Conservation (phyloP, 1,284 basidiomycete species). For the Cryptococcus amylolentus region DNA sequence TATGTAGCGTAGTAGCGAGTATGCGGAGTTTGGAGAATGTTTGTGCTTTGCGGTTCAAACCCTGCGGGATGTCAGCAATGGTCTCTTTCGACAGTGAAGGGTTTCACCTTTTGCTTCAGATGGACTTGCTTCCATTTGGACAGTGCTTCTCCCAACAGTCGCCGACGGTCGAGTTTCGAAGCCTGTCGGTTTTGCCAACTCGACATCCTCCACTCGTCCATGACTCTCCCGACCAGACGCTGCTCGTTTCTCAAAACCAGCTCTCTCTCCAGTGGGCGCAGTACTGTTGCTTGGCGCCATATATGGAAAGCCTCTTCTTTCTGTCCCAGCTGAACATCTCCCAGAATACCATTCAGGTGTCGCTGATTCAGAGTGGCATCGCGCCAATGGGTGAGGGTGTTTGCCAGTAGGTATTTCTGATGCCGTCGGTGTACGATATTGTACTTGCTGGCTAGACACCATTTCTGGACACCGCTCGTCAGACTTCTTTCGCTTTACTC, state of each 20-base stretch:
- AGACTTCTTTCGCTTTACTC: too few relatives aligned
- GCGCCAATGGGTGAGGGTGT: constrained; percentile 4
- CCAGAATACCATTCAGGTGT: neutral
- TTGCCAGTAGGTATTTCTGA: too few relatives aligned
- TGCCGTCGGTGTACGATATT: too few relatives aligned
- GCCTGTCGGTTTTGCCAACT: constrained; percentile 12
- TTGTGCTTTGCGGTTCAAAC: constrained; percentile 6
- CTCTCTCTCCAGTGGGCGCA: constrained; percentile 12
- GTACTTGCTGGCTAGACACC: too few relatives aligned
- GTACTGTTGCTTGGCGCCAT: constrained; percentile 18
- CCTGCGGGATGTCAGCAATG: constrained; percentile 1
- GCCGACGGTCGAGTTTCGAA: constrained; percentile 6
- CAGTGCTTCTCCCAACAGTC: constrained; percentile 10
- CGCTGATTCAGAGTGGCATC: neutral
- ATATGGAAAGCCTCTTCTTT: constrained; percentile 5
- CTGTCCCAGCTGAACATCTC: neutral
- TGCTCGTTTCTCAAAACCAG: constrained; percentile 1
- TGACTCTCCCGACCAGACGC: constrained; percentile 7
- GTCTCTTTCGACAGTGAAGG: neutral
- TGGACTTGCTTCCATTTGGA: constrained; percentile 9
- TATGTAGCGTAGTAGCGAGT: constrained; percentile 3
- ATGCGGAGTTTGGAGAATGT: constrained; percentile 4
- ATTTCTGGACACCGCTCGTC: too few relatives aligned
- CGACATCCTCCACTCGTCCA: constrained; percentile 23
- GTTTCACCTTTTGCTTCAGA: constrained; percentile 9